Evolutionary conservation across 2,329 filamentous ascomycete species (phyloP), one percentile per base, ranked within the genome.

Genomic region (Colletotrichum tropicale): DNA sequence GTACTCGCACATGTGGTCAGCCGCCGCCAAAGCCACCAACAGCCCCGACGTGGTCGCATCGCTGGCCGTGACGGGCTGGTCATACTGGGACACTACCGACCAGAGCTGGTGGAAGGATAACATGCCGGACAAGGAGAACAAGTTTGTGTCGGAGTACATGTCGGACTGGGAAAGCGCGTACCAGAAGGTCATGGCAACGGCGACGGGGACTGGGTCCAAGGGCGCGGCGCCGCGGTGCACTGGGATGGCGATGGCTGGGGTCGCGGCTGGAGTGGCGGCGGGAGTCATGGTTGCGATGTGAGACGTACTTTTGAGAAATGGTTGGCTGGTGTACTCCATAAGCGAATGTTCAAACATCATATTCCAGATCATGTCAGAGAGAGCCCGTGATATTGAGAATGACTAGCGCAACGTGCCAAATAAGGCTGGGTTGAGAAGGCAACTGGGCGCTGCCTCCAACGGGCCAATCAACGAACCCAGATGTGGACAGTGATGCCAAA

Each of bases 1-100:
- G 43, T 64, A 68, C 61, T 66, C 65, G 18, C 69, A 78, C 74
- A 70, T 78, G 38, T 77, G 61, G 66, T 73, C 76, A 38, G 77
- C 76, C 34, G 77, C 74, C 36, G 77, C 77, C 48, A 70, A 70
- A 28, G 76, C 77, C 28, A 71, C 65, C 48, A 58, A 78, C 66
- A 70, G 74, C 24, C 70, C 72, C 24, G 66, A 70, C 24, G 64
- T 76, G 34, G 77, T 77, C 24, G 76, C 74, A 1, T 78, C 77
- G 3, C 66, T 75, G 30, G 68, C 48, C 8, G 48, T 75, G 30
- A 62, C 12, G 52, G 68, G 7, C 62, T 32, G 5, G 64, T 26
- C 30, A 10, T 55, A n/a, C 26, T 5, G 6, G 21, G 24, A n/a
- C 28, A 34, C 52, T 34, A 18, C 32, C 5, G 24, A 71, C 2